These are phyloP conservation scores for Pythium pectinolyticum DNA, from an alignment of 352 stramenopile genomes.

Conservation along the genomic window DNA sequence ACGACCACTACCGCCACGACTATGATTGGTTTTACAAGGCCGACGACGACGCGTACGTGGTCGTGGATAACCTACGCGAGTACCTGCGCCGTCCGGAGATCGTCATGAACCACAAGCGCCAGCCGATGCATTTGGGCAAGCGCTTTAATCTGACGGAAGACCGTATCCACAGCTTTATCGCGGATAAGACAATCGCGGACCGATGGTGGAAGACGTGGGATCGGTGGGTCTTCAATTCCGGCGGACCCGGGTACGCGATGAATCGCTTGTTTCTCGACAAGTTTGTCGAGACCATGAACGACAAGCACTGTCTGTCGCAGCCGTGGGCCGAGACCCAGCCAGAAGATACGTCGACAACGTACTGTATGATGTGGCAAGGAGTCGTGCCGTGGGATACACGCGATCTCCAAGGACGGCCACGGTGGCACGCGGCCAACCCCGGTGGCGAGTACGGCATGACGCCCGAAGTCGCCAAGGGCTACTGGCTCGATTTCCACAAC, in stretches of 20 bases:
- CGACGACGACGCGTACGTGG: conserved; percentile 75
- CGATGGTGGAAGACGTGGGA: background rate
- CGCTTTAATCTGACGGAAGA: conserved; percentile 62
- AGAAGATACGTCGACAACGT: background rate
- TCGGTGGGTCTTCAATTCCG: background rate
- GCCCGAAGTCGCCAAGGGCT: conserved; percentile 36
- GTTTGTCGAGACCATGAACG: background rate
- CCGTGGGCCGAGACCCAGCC: background rate
- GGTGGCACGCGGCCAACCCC: background rate
- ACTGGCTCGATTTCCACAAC: conserved; percentile 66
- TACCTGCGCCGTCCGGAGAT: conserved; percentile 64
- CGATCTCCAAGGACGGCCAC: background rate
- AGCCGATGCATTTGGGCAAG: conserved; percentile 75
- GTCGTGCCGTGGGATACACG: background rate
- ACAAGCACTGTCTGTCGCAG: background rate
- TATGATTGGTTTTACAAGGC: conserved; percentile 86
- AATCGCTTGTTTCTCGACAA: background rate
- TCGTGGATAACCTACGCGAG: conserved; percentile 67
- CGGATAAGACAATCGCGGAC: background rate
- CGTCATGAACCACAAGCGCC: conserved; percentile 39
- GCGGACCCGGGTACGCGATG: background rate
- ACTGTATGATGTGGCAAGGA: background rate
- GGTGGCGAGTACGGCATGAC: background rate
- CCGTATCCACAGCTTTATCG: background rate
- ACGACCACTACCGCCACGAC: conserved; percentile 63